These are phyloP conservation scores for Fusarium mundagurra DNA, from an alignment of 2,329 filamentous ascomycete genomes.

Conservation along the genomic window DNA sequence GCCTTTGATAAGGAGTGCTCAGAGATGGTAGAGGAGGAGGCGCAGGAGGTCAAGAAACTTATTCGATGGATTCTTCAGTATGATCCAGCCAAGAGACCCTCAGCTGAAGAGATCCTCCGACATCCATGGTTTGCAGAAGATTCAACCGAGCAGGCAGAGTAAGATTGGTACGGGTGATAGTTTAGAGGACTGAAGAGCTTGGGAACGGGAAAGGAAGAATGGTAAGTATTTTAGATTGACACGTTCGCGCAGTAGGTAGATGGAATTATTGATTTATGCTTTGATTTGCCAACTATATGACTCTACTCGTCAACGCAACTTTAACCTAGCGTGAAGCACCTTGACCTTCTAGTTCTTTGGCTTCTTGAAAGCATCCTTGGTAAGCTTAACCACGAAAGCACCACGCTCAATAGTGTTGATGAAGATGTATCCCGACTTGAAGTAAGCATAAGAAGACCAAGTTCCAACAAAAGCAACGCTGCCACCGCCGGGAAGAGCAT, in stretches of 20 bases:
- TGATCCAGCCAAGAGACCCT: not conserved
- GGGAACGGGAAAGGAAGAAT: not conserved
- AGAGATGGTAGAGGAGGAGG: not conserved
- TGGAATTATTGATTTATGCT: rapidly evolving
- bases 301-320: rapidly evolving
- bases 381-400: slow-evolving; percentile 57
- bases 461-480: slow-evolving; percentile 54
- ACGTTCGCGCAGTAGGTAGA: not conserved
- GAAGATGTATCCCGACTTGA: slow-evolving; percentile 59
- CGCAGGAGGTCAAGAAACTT: not conserved
- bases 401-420: slow-evolving; percentile 64
- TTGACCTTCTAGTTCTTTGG: not conserved
- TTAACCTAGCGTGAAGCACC: rapidly evolving
- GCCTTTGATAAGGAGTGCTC: not conserved
- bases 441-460: slow-evolving; percentile 61
- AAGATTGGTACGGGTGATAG: rapidly evolving
- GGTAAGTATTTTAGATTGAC: not conserved
- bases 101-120: not conserved
- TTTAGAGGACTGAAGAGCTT: not conserved
- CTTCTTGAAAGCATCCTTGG: slow-evolving; percentile 10
- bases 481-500: slow-evolving; percentile 51
- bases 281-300: rapidly evolving
- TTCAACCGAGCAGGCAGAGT: not conserved
- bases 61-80: not conserved
- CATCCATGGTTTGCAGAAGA: not conserved